Base-by-base conservation (phyloP, 441 rosid genomes). In the Gossypium gossypioides region DNA sequence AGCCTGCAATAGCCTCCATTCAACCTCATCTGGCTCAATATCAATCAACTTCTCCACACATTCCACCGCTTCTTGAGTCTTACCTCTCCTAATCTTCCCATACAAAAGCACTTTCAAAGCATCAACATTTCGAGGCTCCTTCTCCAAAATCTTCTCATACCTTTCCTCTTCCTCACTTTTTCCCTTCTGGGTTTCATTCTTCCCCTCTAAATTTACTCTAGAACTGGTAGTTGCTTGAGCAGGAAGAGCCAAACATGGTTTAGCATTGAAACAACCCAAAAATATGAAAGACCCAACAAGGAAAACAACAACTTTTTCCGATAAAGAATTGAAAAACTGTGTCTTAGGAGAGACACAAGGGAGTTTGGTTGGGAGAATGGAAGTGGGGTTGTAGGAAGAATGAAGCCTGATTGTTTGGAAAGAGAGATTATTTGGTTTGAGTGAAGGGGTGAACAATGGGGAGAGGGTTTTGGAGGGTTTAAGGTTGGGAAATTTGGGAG, bases 1-100 rank as follows among this genome's bases (percentile, higher is more conserved):
- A 16, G 96, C 97, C 84, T 88, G 85, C 75, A 94, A 74, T 44
- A 94, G 91, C 88, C 87, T 94, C 98, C 96, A 94, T 61, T 94
- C 98, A 9, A 89, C 86, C 74, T 90, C 96, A 46, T 77, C 48
- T 13, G 93, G 95, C 77, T 88, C 92, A 18, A 83, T 77, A 18
- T 81, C 83, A 52, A 87, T 85, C 75, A 94, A 78, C 72, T 77
- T 88, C 83, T 86, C 84, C 72, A 91, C 89, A 74, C 69, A 87
- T 57, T 80, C 79, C 71, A 89, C 80, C 73, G 96, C 96, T 63
- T 87, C 92, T 77, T 82, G 76, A 63, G 76, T 76, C 77, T 79
- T 82, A 19, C 95, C 92, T 69, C 81, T 87, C 81, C 93, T 93
- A 90, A 89, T 88, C 86, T 90, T 93, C 80, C 75, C 80, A 60